Conservation (phyloP, 495 filamentous ascomycete genomes). For the Durotheca rogersii region DNA sequence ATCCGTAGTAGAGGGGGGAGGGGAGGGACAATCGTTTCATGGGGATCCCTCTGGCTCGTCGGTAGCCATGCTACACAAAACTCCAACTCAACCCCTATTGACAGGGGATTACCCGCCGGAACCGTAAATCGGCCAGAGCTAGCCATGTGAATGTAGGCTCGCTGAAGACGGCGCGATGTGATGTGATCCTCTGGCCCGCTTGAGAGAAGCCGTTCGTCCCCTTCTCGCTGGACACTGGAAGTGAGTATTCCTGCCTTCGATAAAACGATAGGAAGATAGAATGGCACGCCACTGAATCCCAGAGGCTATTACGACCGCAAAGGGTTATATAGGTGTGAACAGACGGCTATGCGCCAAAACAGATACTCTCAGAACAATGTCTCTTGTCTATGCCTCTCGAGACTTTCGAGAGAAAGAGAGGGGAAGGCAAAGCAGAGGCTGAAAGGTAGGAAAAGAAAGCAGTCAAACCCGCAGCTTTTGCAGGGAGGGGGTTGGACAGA, state of each 20-base stretch:
- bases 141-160: constrained; percentile 13
- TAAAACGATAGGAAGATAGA: too few relatives aligned
- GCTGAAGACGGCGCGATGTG: neutral
- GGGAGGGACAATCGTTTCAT: constrained; percentile 5
- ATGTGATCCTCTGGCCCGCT: neutral
- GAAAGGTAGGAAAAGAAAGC: neutral
- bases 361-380: constrained; percentile 2
- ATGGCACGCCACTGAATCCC: too few relatives aligned
- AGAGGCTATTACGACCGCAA: neutral
- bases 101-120: constrained; percentile 15
- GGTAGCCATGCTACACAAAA: constrained; percentile 29
- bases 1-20: constrained; percentile 28
- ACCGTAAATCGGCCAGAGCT: constrained; percentile 1
- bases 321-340: neutral
- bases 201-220: constrained; percentile 4
- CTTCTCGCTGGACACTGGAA: neutral
- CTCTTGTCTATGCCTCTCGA: too few relatives aligned
- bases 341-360: neutral
- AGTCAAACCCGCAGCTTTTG: neutral
- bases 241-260: neutral
- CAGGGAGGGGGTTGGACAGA: neutral
- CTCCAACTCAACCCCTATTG: constrained; percentile 38
- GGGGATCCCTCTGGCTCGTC: constrained; percentile 4
- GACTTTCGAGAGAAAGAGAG: too few relatives aligned
- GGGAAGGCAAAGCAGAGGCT: neutral